Conservation (phyloP, 108 stramenopile species). For the Skeletonema potamos region DNA sequence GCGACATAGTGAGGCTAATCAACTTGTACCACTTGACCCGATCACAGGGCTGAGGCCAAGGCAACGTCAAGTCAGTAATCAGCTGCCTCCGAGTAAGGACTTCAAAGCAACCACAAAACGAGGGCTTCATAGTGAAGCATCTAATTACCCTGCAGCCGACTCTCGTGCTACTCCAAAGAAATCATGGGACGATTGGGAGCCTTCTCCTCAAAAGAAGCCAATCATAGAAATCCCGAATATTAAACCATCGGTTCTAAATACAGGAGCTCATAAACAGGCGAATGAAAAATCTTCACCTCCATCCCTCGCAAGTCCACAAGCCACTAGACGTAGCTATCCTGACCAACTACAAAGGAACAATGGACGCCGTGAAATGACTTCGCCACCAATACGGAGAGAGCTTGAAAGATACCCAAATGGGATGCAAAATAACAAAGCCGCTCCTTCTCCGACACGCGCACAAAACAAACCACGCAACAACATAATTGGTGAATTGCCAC, state of each 20-base stretch:
- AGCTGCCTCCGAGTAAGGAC: background rate
- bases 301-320: background rate
- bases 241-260: background rate
- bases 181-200: constrained; percentile 35
- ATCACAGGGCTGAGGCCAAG: background rate
- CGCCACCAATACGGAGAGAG: background rate
- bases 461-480: background rate
- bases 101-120: background rate
- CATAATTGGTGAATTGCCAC: constrained; percentile 17
- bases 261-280: background rate
- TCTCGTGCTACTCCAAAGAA: constrained; percentile 1
- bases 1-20: background rate
- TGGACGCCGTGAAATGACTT: background rate
- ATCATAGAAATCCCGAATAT: constrained; percentile 4
- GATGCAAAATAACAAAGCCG: background rate
- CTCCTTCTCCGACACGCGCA: background rate
- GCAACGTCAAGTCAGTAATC: background rate
- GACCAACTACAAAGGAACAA: background rate
- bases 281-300: background rate
- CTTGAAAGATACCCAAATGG: background rate
- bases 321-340: background rate
- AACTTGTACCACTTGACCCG: background rate
- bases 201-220: constrained; percentile 6
- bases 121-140: background rate
- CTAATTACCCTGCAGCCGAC: background rate